Percentiles rank a stretch among this genome's conserved stretches.
Conservation (phyloP, 768 basidiomycete species). For the Boletus subparvulus region DNA sequence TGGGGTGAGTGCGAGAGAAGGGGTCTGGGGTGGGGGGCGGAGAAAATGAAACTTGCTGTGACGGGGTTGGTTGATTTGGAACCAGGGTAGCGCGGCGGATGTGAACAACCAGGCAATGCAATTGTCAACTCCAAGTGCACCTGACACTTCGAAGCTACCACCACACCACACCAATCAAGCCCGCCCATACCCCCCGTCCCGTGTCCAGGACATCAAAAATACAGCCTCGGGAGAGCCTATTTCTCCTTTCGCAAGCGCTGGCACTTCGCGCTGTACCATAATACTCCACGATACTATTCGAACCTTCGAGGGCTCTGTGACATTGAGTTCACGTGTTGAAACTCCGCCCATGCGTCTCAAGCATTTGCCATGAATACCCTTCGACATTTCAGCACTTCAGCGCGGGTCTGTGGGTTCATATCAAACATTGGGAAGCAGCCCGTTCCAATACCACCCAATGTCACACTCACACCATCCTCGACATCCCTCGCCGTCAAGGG, state of each 20-base stretch:
- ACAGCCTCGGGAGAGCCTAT: not conserved
- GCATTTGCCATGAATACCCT: conserved; percentile 18
- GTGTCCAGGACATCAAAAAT: not conserved
- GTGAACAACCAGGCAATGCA: conserved; percentile 22
- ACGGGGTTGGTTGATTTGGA: conserved; percentile 15
- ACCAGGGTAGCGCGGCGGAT: conserved; percentile 28
- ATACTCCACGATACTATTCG: not conserved
- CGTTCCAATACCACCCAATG: conserved; percentile 52
- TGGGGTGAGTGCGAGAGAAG: conserved; percentile 2
- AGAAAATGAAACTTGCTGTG: conserved; percentile 14
- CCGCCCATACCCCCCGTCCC: too few relatives aligned
- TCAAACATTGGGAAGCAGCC: conserved; percentile 64
- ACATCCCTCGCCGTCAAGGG: conserved; percentile 54
- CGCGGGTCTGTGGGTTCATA: conserved; percentile 44
- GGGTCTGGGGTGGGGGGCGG: conserved; percentile 3
- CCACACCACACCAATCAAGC: not conserved
- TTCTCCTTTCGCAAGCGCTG: not conserved
- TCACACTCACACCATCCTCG: conserved; percentile 38
- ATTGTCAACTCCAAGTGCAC: conserved; percentile 11
- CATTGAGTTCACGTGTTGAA: not conserved
- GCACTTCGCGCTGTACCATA: not conserved
- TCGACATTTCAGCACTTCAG: conserved; percentile 51
- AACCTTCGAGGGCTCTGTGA: not conserved
- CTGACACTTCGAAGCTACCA: not conserved
- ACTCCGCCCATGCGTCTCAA: conserved; percentile 6